Conservation (phyloP, 2,329 filamentous ascomycete genomes). For the Rhynchosporium agropyri region DNA sequence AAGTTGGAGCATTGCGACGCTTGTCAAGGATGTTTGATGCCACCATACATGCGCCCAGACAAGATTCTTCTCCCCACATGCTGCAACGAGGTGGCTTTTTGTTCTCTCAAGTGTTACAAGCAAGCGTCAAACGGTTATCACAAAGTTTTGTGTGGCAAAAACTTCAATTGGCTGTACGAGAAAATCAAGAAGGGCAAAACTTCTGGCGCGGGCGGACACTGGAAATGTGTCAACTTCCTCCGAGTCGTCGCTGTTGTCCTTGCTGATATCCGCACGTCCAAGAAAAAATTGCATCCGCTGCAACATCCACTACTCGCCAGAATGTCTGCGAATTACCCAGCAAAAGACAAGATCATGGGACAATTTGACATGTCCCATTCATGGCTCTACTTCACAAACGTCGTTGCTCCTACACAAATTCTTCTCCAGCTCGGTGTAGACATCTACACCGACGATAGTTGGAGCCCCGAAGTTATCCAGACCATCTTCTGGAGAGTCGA, state of each 20-base stretch:
- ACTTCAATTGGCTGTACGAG: constrained; percentile 34
- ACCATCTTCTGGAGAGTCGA: constrained; percentile 37
- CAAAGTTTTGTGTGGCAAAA: constrained; percentile 33
- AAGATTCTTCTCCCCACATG: constrained; percentile 25
- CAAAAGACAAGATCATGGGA: neutral
- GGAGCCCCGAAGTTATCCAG: constrained; percentile 36
- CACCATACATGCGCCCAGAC: constrained; percentile 21
- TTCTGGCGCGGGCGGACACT: constrained; percentile 14
- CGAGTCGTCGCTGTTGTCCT: constrained; percentile 35
- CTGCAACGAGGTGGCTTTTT: constrained; percentile 34
- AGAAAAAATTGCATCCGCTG: constrained; percentile 28
- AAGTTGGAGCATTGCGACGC: constrained; percentile 34
- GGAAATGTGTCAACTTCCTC: constrained; percentile 32
- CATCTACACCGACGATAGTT: constrained; percentile 29
- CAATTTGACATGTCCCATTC: constrained; percentile 17
- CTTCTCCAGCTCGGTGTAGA: constrained; percentile 36
- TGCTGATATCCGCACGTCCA: constrained; percentile 20
- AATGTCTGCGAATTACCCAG: constrained; percentile 36
- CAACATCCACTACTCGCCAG: constrained; percentile 33
- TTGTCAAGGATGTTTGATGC: constrained; percentile 31
- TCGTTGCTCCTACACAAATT: constrained; percentile 32
- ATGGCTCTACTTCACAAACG: constrained; percentile 37
- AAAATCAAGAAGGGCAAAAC: neutral
- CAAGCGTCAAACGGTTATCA: constrained; percentile 34
- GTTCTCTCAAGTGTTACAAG: constrained; percentile 32